A percentile compares a stretch with the other conserved stretches of the same genome.
Conservation (phyloP, 2,329 filamentous ascomycete genomes). For the Sporothrix globosa region DNA sequence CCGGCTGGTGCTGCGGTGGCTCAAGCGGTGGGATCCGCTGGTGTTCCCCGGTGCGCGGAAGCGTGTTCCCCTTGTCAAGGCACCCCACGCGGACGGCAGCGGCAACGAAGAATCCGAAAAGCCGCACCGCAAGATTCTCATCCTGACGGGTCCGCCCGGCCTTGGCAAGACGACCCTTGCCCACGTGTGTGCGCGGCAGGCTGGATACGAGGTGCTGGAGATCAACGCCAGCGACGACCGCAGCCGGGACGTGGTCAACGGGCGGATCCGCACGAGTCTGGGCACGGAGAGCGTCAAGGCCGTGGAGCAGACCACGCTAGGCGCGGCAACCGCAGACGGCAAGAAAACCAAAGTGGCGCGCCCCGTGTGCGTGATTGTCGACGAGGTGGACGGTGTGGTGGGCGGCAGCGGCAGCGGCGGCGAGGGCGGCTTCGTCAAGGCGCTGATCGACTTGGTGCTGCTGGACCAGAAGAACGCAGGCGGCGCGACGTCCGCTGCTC, state of each 20-base stretch:
- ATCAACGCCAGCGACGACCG: slow-evolving; percentile 98
- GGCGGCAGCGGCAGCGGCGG: slow-evolving; percentile 74
- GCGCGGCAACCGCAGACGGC: neutral
- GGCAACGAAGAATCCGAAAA: slow-evolving; percentile 64
- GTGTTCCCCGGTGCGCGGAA: slow-evolving; percentile 70
- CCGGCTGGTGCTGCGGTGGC: slow-evolving; percentile 84
- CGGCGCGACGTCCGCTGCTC: slow-evolving; percentile 38
- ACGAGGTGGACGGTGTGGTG: slow-evolving; percentile 95
- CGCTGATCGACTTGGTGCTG: slow-evolving; percentile 85
- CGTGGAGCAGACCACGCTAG: slow-evolving; percentile 59
- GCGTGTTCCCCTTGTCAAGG: slow-evolving; percentile 28
- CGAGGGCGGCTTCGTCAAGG: slow-evolving; percentile 94
- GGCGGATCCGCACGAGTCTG: slow-evolving; percentile 85
- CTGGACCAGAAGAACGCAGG: slow-evolving; percentile 79
- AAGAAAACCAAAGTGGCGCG: slow-evolving; percentile 69
- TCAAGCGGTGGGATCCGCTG: slow-evolving; percentile 90
- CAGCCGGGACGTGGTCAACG: slow-evolving; percentile 85
- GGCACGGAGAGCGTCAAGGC: slow-evolving; percentile 92
- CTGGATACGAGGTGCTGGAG: slow-evolving; percentile 93
- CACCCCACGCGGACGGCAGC: neutral
- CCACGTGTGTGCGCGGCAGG: slow-evolving; percentile 92
- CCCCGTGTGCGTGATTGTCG: slow-evolving; percentile 90
- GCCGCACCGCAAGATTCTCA: slow-evolving; percentile 80
- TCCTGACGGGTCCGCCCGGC: slow-evolving; percentile 89
- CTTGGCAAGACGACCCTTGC: slow-evolving; percentile 95